These are phyloP conservation scores for Penicillium sp. DNA, from an alignment of 2,329 filamentous ascomycete species.

Conservation along the genomic window DNA sequence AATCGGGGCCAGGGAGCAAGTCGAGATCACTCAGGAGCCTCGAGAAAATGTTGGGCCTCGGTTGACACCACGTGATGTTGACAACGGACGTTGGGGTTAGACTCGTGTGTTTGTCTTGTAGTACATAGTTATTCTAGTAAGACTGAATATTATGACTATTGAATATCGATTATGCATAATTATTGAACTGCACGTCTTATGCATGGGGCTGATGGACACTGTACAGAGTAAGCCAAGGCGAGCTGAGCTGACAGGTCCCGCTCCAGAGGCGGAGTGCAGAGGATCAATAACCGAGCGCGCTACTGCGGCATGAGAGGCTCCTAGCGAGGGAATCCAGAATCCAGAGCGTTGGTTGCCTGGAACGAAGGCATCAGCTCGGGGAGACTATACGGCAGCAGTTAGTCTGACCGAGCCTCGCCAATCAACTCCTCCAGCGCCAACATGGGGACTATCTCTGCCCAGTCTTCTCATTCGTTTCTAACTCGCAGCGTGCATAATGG, in stretches of 20 bases:
- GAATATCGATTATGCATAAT: not conserved
- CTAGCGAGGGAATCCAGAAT: no score
- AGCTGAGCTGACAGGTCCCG: not conserved
- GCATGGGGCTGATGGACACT: not conserved
- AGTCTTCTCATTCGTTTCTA: not conserved
- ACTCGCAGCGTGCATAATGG: not conserved
- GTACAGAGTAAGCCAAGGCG: not conserved
- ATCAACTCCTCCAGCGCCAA: conserved; percentile 7
- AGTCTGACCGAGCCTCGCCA: conserved; percentile 14
- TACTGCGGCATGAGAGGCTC: not conserved
- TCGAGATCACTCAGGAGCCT: conserved; percentile 2
- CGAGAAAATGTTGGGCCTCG: conserved; percentile 17
- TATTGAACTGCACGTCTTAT: not conserved
- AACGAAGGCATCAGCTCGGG: conserved; percentile 4
- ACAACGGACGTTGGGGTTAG: not conserved
- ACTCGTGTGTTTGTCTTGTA: not conserved
- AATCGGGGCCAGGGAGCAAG: not conserved
- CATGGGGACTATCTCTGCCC: not conserved
- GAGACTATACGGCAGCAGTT: conserved; percentile 1
- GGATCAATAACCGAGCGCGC: not conserved
- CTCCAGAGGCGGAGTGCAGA: not conserved
- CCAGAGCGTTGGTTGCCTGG: conserved; percentile 2
- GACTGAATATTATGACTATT: not conserved
- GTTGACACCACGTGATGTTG: conserved; percentile 17
- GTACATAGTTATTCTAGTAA: not conserved